Percentiles rank a stretch among this genome's conserved stretches.
Evolutionary conservation across 495 filamentous ascomycete species (phyloP).

Genomic region (Lichina pygmaea): DNA sequence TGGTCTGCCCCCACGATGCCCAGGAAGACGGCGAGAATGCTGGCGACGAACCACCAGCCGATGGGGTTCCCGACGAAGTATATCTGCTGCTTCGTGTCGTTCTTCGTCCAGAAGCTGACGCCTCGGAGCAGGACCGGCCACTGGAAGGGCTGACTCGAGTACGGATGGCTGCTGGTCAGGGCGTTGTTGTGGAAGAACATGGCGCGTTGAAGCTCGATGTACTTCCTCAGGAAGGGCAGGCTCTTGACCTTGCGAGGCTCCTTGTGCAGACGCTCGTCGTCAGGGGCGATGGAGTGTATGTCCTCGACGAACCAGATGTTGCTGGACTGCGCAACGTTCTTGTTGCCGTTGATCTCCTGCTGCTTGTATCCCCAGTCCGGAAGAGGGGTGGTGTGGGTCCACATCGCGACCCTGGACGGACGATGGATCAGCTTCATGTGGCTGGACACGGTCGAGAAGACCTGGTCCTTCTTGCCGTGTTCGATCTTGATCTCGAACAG

Average conservation of each 20-base stretch:
- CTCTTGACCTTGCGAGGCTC: constrained; percentile 51
- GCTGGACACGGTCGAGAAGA: constrained; percentile 68
- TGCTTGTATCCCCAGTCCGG: constrained; percentile 95
- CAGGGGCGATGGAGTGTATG: constrained; percentile 47
- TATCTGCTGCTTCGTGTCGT: constrained; percentile 86
- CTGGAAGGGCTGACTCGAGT: constrained; percentile 78
- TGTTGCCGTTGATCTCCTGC: constrained; percentile 98
- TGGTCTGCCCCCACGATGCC: constrained; percentile 86
- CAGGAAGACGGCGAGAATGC: constrained; percentile 73
- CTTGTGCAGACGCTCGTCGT: constrained; percentile 40
- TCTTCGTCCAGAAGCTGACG: constrained; percentile 98
- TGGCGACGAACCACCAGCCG: constrained; percentile 91
- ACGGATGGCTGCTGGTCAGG: constrained; percentile 86
- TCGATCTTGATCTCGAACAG: constrained; percentile 85
- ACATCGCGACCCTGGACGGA: constrained; percentile 91
- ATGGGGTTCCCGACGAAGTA: constrained; percentile 96
- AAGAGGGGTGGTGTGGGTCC: constrained; percentile 81
- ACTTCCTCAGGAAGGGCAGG: constrained; percentile 76
- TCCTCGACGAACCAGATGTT: constrained; percentile 90
- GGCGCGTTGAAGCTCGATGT: constrained; percentile 83
- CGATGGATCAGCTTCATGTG: constrained; percentile 89
- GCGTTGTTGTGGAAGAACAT: constrained; percentile 99
- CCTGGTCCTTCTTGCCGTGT: constrained; percentile 51
- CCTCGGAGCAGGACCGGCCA: constrained; percentile 94
- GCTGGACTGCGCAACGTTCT: constrained; percentile 68